Base-by-base conservation (phyloP, 345 rosid species). In the Nasturtium officinale region DNA sequence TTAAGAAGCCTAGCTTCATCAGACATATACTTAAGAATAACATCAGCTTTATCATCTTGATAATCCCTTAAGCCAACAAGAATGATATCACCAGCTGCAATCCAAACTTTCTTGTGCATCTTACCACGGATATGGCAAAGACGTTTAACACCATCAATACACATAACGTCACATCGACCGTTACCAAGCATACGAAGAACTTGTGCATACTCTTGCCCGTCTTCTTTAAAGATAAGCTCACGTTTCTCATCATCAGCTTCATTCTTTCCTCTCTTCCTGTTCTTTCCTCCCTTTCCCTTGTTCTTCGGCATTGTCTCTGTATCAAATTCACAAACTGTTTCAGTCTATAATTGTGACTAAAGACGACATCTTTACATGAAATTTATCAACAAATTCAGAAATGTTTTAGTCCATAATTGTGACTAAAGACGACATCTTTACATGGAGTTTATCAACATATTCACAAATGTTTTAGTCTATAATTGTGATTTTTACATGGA, bases 21-120 rank as follows among this genome's bases (percentile, higher is more conserved):
- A 0, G 95, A 89, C 91, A 89, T 87, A 46, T 89, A 89, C 86
- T 89, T 89, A 25, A 89, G 83, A 68, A 89, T 90, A 32, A 90
- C 89, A 76, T 90, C 96, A 25, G 92, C 96, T 77, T 90, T 87
- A 73, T 87, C 96, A 54, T 90, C 96, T 71, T 87, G 96, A 54
- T 83, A 90, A 58, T 90, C 96, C 32, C 93, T 85, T 42, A 90
- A 80, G 9, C 92, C 89, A 21, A 90, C 91, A 5, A 90, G 92
- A 9, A 90, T 79, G 10, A 90, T 86, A 65, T 90, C 93, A 45
- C 96, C 93, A 1, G 91, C 92, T 13, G 91, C 92, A 17, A 90
- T 90, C 96, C 93, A 90, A 46, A 90, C 96, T 77, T 90, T 90
- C 81, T 88, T 88, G 72, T 88, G 92, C 92, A 88, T 88, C 89